Percentiles rank a stretch among this genome's conserved stretches.
Conservation (phyloP, 768 basidiomycete species). For the Leccinum boreale region DNA sequence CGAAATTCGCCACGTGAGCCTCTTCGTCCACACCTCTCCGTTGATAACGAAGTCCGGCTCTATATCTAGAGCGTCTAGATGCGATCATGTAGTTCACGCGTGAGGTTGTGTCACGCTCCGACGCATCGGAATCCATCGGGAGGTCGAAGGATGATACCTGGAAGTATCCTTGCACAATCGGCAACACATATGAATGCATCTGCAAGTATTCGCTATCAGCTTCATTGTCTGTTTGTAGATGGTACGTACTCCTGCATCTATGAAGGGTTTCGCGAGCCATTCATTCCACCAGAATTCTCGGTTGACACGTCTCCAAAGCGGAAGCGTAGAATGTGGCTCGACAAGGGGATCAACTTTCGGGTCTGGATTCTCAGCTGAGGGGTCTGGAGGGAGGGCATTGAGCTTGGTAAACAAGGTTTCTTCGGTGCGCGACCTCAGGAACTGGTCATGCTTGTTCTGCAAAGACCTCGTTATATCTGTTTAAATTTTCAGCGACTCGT, state of each 20-base stretch:
- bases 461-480: conserved; percentile 80
- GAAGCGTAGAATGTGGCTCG: conserved; percentile 76
- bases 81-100: conserved; percentile 76
- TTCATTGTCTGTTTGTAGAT: background rate
- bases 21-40: conserved; percentile 92
- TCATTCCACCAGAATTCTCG: conserved; percentile 97
- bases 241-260: conserved; percentile 75
- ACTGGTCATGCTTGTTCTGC: conserved; percentile 73
- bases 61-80: conserved; percentile 81
- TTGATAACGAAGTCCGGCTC: conserved; percentile 93
- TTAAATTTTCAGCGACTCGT: background rate
- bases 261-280: conserved; percentile 76
- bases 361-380: conserved; percentile 20
- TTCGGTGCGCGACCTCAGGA: conserved; percentile 54
- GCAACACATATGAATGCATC: conserved; percentile 83
- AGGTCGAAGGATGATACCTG: conserved; percentile 70
- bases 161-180: conserved; percentile 92
- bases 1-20: conserved; percentile 92
- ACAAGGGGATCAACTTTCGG: conserved; percentile 49
- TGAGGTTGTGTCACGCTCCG: conserved; percentile 37
- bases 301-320: conserved; percentile 90
- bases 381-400: conserved; percentile 43
- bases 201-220: conserved; percentile 24
- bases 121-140: conserved; percentile 37
- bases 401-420: conserved; percentile 60